These are phyloP conservation scores for Inga laurina DNA, from an alignment of 306 rosid genomes.

Conservation along the genomic window DNA sequence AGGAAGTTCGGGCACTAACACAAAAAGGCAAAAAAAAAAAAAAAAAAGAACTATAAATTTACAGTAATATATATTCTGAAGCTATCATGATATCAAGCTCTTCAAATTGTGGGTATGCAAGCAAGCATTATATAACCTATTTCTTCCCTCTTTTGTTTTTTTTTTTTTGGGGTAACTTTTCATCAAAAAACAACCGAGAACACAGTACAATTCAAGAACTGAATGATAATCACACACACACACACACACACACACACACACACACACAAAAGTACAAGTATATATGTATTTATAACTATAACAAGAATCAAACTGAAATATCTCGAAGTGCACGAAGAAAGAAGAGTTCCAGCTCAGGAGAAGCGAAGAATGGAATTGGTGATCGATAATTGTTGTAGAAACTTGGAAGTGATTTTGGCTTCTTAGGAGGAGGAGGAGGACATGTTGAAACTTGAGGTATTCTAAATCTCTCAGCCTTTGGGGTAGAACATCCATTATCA, in stretches of 20 bases:
- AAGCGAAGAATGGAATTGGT: conserved; percentile 64
- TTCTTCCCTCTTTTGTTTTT: too few species aligned
- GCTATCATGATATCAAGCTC: neutral
- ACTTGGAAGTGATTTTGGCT: conserved; percentile 54
- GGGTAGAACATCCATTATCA: conserved; percentile 59
- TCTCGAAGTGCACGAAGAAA: conserved; percentile 56
- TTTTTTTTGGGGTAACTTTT: neutral
- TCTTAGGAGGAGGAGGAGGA: conserved; percentile 92
- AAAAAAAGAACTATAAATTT: neutral
- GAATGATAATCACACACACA: neutral
- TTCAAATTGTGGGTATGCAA: neutral
- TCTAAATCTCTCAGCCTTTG: conserved; percentile 66
- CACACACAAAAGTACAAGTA: neutral
- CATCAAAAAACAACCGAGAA: neutral
- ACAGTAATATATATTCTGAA: neutral
- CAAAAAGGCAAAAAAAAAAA: too few species aligned
- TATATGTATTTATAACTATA: neutral
- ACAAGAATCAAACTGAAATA: conserved; percentile 51
- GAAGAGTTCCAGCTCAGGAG: conserved; percentile 79
- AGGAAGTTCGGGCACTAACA: neutral
- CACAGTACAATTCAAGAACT: neutral
- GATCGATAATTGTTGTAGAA: conserved; percentile 51
- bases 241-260: neutral
- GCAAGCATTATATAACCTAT: neutral
- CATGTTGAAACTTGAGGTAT: conserved; percentile 74